Percentiles rank a stretch among this genome's conserved stretches.
Conservation (phyloP, 352 stramenopile species). For the Pelagophyceae sp. region DNA sequence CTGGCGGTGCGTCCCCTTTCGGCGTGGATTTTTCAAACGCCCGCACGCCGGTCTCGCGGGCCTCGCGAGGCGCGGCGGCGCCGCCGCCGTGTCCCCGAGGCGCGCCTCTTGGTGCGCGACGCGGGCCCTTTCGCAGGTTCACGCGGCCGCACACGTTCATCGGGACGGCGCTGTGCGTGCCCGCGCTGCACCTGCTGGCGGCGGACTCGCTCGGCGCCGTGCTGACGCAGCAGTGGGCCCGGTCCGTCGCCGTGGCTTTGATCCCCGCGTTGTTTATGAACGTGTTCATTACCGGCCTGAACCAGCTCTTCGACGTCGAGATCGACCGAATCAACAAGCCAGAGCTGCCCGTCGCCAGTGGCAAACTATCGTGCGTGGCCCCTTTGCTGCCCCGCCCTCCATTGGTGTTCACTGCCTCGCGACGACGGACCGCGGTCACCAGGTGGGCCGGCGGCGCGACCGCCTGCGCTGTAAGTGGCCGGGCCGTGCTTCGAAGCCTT, state of each 20-base stretch:
- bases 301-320: slow-evolving; percentile 69
- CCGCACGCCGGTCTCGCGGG: too few relatives aligned
- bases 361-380: slow-evolving; percentile 46
- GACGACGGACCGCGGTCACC: too few relatives aligned
- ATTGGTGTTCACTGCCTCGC: slow-evolving; percentile 20
- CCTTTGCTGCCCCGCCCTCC: too few relatives aligned
- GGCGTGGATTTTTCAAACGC: too few relatives aligned
- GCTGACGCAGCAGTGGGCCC: slow-evolving; percentile 34
- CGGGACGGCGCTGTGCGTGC: slow-evolving; percentile 61
- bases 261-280: slow-evolving; percentile 66
- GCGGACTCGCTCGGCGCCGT: slow-evolving; percentile 42
- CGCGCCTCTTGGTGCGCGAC: too few relatives aligned
- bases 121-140: slow-evolving; percentile 58
- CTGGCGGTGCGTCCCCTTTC: too few relatives aligned
- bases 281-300: slow-evolving; percentile 73
- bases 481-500: neutral
- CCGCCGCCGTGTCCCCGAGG: too few relatives aligned
- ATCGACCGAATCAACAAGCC: slow-evolving; percentile 75
- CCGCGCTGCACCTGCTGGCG: slow-evolving; percentile 56
- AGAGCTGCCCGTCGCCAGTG: slow-evolving; percentile 57
- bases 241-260: slow-evolving; percentile 48
- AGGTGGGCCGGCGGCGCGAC: neutral
- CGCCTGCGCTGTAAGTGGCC: neutral
- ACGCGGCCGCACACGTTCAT: slow-evolving; percentile 68
- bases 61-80: too few relatives aligned